Evolutionary conservation across 2,329 filamentous ascomycete species (phyloP), one percentile per base, ranked within the genome.

Genomic region (Thermoascus crustaceus): DNA sequence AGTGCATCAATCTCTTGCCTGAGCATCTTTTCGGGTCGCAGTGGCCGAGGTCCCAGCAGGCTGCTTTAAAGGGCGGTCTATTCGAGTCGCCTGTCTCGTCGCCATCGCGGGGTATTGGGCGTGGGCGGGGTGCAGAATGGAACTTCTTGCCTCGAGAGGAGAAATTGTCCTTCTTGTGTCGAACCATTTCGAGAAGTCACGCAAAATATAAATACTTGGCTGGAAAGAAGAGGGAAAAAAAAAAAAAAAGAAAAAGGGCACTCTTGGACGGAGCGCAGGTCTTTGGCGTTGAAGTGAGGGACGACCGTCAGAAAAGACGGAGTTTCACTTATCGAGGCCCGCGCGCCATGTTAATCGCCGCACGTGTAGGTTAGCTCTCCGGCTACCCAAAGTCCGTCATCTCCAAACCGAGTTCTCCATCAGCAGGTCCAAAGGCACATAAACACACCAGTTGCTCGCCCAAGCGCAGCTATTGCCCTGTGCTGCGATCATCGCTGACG

Each of bases 21-120:
- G 88, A 95, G 65, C 91, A 98, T 49, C 89, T 74, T 63, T 95
- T 96, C 6, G 89, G 86, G 55, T 98, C 91, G 69, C 91, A 98
- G 67, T 98, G 91, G 43, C 88, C 89, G 21, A 98, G 73, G 55
- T 98, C 91, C 91, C 91, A 98, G 61, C 89, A 95, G 40, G 89
- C 91, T 32, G 91, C 89, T 65, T 93, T 94, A 74, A 88, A 95
- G 14, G 66, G 57, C 23, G 64, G 65, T 33, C 58, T 59, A 39
- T 57, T 48, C 35, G 53, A 53, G 23, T 40, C 49, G 43, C 48
- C 50, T 29, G 52, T 48, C 11, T 60, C 55, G 35, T 68, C 59
- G 41, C 66, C 63, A 42, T 55, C 55, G 53, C 64, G 68, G 46
- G 71, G 57, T 40, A 50, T 47, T 36, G 57, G 72, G 40, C 71